Percentiles rank a stretch among this genome's conserved stretches.
These are phyloP conservation scores for Knufia petricola DNA, from an alignment of 2,329 filamentous ascomycete genomes.

Conservation along the genomic window DNA sequence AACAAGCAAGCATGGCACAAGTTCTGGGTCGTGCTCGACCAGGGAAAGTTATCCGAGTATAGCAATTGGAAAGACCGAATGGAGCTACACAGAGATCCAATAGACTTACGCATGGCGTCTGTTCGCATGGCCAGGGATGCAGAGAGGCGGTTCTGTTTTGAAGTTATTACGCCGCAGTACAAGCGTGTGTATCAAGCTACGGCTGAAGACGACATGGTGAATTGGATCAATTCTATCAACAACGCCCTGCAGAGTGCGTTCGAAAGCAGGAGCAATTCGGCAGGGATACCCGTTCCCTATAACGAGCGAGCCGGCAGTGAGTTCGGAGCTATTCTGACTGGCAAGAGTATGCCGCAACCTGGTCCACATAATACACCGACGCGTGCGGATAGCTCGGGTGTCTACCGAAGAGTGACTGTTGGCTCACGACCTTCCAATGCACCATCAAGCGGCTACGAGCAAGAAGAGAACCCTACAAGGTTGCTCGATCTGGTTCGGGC, in stretches of 20 bases:
- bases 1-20: constrained; percentile 99
- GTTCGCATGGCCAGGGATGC: constrained; percentile 91
- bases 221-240: constrained; percentile 93
- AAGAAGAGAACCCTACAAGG: constrained; percentile 75
- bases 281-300: constrained; percentile 40
- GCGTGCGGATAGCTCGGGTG: constrained; percentile 43
- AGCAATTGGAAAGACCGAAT: constrained; percentile 98
- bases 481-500: constrained; percentile 80
- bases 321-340: constrained; percentile 85
- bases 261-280: constrained; percentile 58
- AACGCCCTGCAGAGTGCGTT: constrained; percentile 89
- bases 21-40: constrained; percentile 97
- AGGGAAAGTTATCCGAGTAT: constrained; percentile 93
- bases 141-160: constrained; percentile 92
- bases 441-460: constrained; percentile 56
- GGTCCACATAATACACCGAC: constrained; percentile 43
- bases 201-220: constrained; percentile 95
- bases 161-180: constrained; percentile 93
- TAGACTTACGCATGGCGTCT: constrained; percentile 92
- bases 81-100: constrained; percentile 94
- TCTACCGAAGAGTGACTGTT: constrained; percentile 79
- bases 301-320: constrained; percentile 62
- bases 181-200: constrained; percentile 96
- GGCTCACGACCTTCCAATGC: constrained; percentile 70
- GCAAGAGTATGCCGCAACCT: constrained; percentile 64